A percentile compares a stretch with the other conserved stretches of the same genome.
Conservation (phyloP, 2,329 filamentous ascomycete genomes). For the Gyromitra esculenta region DNA sequence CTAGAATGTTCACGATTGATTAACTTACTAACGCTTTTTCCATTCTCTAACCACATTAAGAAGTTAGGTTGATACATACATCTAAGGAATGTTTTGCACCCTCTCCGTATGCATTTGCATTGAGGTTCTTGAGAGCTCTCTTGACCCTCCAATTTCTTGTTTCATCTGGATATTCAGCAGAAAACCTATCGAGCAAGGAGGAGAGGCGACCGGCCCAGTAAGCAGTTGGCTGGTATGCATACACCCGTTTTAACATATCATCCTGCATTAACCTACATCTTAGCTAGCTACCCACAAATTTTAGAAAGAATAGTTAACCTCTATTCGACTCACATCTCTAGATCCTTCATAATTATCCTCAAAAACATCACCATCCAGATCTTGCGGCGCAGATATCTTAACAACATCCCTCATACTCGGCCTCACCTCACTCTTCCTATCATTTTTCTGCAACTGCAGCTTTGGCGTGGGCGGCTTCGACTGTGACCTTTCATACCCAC, state of each 20-base stretch:
- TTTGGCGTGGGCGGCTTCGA: constrained; percentile 11
- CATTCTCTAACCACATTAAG: neutral
- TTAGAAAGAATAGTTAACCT: neutral
- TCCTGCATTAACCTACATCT: neutral
- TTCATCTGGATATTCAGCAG: constrained; percentile 24
- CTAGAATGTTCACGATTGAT: constrained; percentile 3
- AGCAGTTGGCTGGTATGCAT: constrained; percentile 24
- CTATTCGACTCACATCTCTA: constrained; percentile 20
- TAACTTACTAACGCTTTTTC: neutral
- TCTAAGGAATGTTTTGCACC: constrained; percentile 30
- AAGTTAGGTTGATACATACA: constrained; percentile 3
- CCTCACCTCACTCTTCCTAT: constrained; percentile 4
- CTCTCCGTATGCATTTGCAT: constrained; percentile 19
- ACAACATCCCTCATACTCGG: constrained; percentile 24
- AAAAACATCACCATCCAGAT: constrained; percentile 22
- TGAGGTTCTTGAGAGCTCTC: constrained; percentile 14
- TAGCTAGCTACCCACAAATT: neutral
- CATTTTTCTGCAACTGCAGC: neutral
- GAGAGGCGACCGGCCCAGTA: constrained; percentile 40
- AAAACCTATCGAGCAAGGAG: constrained; percentile 24
- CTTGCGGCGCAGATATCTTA: constrained; percentile 29
- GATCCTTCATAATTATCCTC: constrained; percentile 7
- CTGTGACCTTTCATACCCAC: constrained; percentile 20
- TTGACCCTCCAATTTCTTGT: constrained; percentile 4
- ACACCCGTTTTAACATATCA: constrained; percentile 22